A percentile compares a stretch with the other conserved stretches of the same genome.
phyloP scores from a whole-genome alignment of 352 stramenopile species.

The Phytophthora pistaciae region DNA sequence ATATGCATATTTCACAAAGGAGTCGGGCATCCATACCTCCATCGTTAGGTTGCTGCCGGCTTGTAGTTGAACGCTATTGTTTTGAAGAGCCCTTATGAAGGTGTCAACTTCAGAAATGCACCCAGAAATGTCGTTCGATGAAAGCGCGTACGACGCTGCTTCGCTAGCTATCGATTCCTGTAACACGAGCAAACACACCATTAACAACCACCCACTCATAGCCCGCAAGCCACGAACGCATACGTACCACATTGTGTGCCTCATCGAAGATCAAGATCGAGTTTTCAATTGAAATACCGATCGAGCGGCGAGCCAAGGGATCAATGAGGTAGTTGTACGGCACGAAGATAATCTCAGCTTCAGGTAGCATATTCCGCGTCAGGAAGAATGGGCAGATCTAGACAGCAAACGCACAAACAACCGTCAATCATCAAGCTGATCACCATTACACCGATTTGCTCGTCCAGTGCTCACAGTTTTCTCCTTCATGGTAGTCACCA shows the following conservation, averaged over 20 bases:
- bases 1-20: not conserved
- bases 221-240: not conserved
- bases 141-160: slow-evolving; percentile 97
- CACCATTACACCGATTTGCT: not conserved
- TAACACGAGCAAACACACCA: not conserved
- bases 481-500: slow-evolving; percentile 90
- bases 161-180: slow-evolving; percentile 94
- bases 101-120: slow-evolving; percentile 95
- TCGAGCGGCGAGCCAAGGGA: slow-evolving; percentile 86
- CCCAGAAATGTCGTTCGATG: slow-evolving; percentile 93
- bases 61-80: slow-evolving; percentile 64
- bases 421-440: slow-evolving; percentile 34
- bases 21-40: slow-evolving; percentile 50
- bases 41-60: slow-evolving; percentile 61
- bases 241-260: slow-evolving; percentile 98
- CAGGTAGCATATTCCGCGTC: slow-evolving; percentile 88
- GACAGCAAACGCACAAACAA: not conserved
- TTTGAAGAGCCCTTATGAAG: slow-evolving; percentile 75
- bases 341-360: slow-evolving; percentile 98
- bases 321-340: slow-evolving; percentile 99
- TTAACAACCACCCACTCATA: not conserved
- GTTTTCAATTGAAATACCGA: slow-evolving; percentile 97
- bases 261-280: slow-evolving; percentile 99
- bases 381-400: slow-evolving; percentile 99
- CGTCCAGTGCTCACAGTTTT: slow-evolving; percentile 52